Evolutionary conservation across 78 protist species (phyloP), one percentile per base, ranked within the genome.

Genomic region (Pigoraptor vietnamica): DNA sequence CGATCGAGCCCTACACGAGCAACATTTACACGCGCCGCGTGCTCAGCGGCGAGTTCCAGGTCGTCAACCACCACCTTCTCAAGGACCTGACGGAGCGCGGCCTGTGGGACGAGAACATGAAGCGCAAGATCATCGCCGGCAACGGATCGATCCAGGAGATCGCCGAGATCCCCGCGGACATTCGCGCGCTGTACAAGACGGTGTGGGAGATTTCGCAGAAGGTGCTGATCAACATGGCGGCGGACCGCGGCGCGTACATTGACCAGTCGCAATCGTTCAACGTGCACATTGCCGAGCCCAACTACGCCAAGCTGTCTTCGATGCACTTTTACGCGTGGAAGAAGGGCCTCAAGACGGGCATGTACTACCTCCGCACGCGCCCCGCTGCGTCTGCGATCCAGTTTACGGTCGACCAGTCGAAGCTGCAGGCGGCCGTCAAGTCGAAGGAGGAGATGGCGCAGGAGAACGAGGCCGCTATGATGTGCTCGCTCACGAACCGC

Each of bases 301-400:
- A 88, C 90, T 90, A 82, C 33, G 88, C 93, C 34, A 97, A 97
- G 95, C 96, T 99, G 36, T 95, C 99, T 0, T 95, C 98, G 34
- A 98, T 99, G 99, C 99, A 99, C 97, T 98, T 99, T 83, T 98
- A 98, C 94, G 97, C 98, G 0, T 98, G 99, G 99, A 96, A 97
- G 95, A 91, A 94, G 94, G 99, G 99, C 40, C 95, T 99, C 55
- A 99, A 99, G 97, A 99, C 99, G 24, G 99, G 99, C 81, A 96
- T 97, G 98, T 99, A 99, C 96, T 99, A 99, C 96, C 95, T 99
- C 55, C 98, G 99, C 88, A 93, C 99, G 33, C 91, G 95, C n/a
- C 95, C 99, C 32, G 99, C 99, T 32, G 97, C 98, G 35, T 96
- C 97, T 40, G 99, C 99, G 37, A 98, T 97, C 94, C 95, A 98